Evolutionary conservation across 2,329 filamentous ascomycete species (phyloP).

Genomic region (Tolypocladium endophyticum): DNA sequence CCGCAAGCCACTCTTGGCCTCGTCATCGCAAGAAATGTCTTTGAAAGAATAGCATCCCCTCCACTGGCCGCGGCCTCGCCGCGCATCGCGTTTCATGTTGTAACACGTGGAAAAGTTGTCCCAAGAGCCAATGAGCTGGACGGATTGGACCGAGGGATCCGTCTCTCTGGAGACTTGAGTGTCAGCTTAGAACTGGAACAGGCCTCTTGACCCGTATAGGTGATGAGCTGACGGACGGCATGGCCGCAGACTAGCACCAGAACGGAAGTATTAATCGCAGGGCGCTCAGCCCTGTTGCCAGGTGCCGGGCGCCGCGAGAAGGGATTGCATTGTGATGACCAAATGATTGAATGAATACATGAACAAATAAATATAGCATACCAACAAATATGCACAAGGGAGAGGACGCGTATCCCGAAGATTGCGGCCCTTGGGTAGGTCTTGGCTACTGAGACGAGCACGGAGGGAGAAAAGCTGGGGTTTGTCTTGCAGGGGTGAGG

Average conservation of each 20-base stretch:
- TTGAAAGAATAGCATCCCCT: slow-evolving; percentile 79
- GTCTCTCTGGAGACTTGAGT: slow-evolving; percentile 38
- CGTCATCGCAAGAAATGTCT: slow-evolving; percentile 74
- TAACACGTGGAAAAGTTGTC: slow-evolving; percentile 81
- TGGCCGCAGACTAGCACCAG: not conserved
- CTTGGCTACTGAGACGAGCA: not conserved
- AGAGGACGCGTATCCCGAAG: not conserved
- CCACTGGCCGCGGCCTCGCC: slow-evolving; percentile 69
- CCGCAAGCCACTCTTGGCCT: slow-evolving; percentile 32
- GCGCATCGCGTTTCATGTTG: slow-evolving; percentile 68
- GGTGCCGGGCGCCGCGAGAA: not conserved
- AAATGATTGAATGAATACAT: not conserved
- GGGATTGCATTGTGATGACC: not conserved
- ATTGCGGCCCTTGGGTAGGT: not conserved
- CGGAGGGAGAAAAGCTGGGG: not conserved
- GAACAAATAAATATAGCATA: not conserved
- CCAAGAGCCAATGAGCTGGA: slow-evolving; percentile 85
- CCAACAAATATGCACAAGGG: not conserved
- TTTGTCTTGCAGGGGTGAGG: not conserved
- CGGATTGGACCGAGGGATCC: slow-evolving; percentile 50
- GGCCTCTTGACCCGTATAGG: not conserved
- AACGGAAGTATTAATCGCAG: not conserved
- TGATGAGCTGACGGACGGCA: not conserved
- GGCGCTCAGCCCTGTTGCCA: not conserved
- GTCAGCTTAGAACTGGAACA: slow-evolving; percentile 8